These are phyloP conservation scores for Huntiella savannae DNA, from an alignment of 2,329 filamentous ascomycete species.

Conservation along the genomic window DNA sequence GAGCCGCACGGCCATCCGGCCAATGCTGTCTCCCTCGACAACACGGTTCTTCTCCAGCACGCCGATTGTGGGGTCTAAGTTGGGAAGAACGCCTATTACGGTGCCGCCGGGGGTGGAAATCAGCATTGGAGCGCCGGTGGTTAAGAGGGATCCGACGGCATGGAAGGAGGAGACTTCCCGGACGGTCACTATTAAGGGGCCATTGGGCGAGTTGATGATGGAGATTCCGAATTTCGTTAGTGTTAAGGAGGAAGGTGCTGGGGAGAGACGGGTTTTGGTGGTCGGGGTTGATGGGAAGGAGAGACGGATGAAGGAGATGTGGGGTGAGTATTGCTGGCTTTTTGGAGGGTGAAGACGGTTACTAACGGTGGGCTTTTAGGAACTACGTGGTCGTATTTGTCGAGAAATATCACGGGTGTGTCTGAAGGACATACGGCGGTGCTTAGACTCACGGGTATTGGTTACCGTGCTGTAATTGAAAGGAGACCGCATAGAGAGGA, in stretches of 20 bases:
- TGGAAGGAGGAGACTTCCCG: slow-evolving; percentile 43
- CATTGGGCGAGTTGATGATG: slow-evolving; percentile 60
- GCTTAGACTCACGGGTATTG: slow-evolving; percentile 80
- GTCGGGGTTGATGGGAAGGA: slow-evolving; percentile 51
- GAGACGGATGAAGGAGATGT: slow-evolving; percentile 79
- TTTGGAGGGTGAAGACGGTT: neutral
- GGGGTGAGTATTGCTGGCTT: slow-evolving; percentile 43
- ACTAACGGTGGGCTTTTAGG: slow-evolving; percentile 23
- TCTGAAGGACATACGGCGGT: slow-evolving; percentile 93
- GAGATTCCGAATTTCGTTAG: slow-evolving; percentile 62
- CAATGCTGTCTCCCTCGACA: neutral
- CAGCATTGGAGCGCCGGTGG: slow-evolving; percentile 41
- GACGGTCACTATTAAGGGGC: slow-evolving; percentile 60
- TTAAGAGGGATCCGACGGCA: slow-evolving; percentile 35
- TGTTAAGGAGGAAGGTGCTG: slow-evolving; percentile 45
- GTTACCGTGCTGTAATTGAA: slow-evolving; percentile 78
- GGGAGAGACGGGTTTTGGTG: slow-evolving; percentile 39
- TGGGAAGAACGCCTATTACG: slow-evolving; percentile 63
- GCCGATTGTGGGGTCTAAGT: slow-evolving; percentile 50
- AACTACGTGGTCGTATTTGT: slow-evolving; percentile 74
- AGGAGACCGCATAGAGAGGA: slow-evolving; percentile 52
- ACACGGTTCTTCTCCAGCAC: slow-evolving; percentile 47
- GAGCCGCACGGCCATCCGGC: slow-evolving; percentile 4
- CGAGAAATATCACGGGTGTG: slow-evolving; percentile 81
- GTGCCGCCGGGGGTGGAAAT: slow-evolving; percentile 73